These are phyloP conservation scores for Ophiocordyceps australis DNA, from an alignment of 2,329 filamentous ascomycete species.

Conservation along the genomic window DNA sequence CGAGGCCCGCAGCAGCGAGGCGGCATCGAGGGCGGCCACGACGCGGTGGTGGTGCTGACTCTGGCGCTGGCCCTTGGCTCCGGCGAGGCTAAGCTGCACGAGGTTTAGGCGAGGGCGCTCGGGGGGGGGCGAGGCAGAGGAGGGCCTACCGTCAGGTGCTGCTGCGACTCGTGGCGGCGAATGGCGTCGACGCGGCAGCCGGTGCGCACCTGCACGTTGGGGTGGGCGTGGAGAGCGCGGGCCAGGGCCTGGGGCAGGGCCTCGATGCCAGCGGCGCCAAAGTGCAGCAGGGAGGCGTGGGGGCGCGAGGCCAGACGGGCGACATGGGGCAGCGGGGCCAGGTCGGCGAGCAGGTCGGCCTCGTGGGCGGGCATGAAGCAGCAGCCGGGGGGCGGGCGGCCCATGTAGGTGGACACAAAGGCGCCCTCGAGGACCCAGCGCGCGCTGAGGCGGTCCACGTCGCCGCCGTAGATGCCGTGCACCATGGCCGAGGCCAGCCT, in stretches of 20 bases:
- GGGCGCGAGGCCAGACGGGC: conserved; percentile 12
- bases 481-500: conserved; percentile 59
- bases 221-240: conserved; percentile 25
- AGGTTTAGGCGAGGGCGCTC: background rate
- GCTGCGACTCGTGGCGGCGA: conserved; percentile 14
- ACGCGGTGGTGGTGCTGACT: conserved; percentile 42
- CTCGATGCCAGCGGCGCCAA: conserved; percentile 38
- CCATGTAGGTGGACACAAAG: conserved; percentile 13
- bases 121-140: too few relatives aligned
- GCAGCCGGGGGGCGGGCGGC: conserved; percentile 15
- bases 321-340: conserved; percentile 11
- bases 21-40: conserved; percentile 43
- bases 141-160: conserved; percentile 21
- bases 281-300: conserved; percentile 14
- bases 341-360: conserved; percentile 8
- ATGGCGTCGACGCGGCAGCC: conserved; percentile 28
- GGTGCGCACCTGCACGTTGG: conserved; percentile 42
- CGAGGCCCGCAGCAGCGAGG: conserved; percentile 20
- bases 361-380: conserved; percentile 18
- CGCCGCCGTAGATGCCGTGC: conserved; percentile 87
- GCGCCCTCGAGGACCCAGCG: conserved; percentile 29
- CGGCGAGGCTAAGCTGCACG: background rate
- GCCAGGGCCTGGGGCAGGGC: conserved; percentile 38
- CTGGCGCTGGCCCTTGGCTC: too few relatives aligned
- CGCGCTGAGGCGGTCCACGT: conserved; percentile 64